Evolutionary conservation across 2,329 filamentous ascomycete genomes (phyloP), one percentile per base, ranked within the genome.

Genomic region (Chalaropsis thielavioides): DNA sequence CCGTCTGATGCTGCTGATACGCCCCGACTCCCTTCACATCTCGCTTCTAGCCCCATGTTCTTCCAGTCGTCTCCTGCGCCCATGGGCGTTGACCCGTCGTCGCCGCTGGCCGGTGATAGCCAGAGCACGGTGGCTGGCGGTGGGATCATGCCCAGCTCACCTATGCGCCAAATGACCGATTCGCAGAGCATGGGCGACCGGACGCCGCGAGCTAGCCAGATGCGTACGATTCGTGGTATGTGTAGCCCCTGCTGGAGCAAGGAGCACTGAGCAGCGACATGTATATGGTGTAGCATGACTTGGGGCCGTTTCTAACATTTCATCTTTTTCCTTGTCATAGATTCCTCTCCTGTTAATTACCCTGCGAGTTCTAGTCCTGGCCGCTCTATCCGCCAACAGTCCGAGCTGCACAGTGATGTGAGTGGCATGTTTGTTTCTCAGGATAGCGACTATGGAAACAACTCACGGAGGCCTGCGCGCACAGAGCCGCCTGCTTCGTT

Each of bases 291-390:
- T 6, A 19, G 17, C 24, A 11, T 38, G 19, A 38, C 38, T 10
- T 13, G 11, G 31, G n/a, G 11, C 38, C 3, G 8, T n/a, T 58
- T 31, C 54, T 58, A 19, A 58, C 54, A 46, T 17, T 19, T 46
- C 3, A 3, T 19, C 15, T 46, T 17, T 46, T 31, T 22, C n/a
- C 54, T 31, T 38, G 13, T 5, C 60, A 31, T 69, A 96, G 92
- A 92, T 72, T 97, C 92, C 0, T 97, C 92, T 0, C 92, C 92
- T 1, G 90, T 97, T 69, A 85, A 86, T 73, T 97, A 96, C 73
- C 89, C 90, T 65, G 85, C 90, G 43, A 96, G 90, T 75, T 96
- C 92, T 44, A 95, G 89, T 72, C 90, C 90, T 31, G 85, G 84
- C n/a, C 84, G 83, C 72, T 79, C 78, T 68, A 75, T 81, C 65